Evolutionary conservation across 805 yeast species (phyloP).

Genomic region (Candida maris): DNA sequence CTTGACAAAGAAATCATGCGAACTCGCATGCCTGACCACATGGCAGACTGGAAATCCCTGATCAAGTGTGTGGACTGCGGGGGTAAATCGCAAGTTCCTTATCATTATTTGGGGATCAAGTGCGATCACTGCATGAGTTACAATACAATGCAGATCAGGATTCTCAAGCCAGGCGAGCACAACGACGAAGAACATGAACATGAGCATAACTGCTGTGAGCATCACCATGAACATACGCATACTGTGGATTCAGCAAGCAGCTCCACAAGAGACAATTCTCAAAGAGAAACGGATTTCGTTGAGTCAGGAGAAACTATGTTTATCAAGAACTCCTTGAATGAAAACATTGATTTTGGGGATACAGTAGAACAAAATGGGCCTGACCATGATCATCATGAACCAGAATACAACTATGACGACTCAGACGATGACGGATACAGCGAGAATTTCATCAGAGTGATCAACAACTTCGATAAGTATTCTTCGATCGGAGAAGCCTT

Average conservation of each 20-base stretch:
- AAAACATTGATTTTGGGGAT: constrained; percentile 33
- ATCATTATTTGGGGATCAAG: constrained; percentile 82
- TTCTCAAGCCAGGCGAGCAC: constrained; percentile 59
- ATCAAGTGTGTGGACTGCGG: constrained; percentile 84
- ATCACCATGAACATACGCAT: background rate
- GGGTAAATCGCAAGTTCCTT: constrained; percentile 69
- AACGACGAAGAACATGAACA: constrained; percentile 28
- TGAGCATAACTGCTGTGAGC: constrained; percentile 20
- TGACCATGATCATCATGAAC: constrained; percentile 9
- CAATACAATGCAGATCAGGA: constrained; percentile 71
- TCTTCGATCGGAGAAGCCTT: constrained; percentile 34
- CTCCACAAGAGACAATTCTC: background rate
- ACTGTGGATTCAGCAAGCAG: background rate
- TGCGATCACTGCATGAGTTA: constrained; percentile 86
- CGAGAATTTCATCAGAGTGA: constrained; percentile 32
- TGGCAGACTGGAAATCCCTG: constrained; percentile 69
- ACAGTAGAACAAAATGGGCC: constrained; percentile 7
- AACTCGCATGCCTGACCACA: constrained; percentile 79
- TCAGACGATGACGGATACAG: constrained; percentile 23
- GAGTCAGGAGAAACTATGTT: constrained; percentile 2
- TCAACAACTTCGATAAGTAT: constrained; percentile 33
- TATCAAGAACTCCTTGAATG: constrained; percentile 28
- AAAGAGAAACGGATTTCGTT: background rate
- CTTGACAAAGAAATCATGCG: constrained; percentile 76
- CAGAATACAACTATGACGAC: background rate